Conservation (phyloP, 257 asterid species). For the Penstemon davidsonii region DNA sequence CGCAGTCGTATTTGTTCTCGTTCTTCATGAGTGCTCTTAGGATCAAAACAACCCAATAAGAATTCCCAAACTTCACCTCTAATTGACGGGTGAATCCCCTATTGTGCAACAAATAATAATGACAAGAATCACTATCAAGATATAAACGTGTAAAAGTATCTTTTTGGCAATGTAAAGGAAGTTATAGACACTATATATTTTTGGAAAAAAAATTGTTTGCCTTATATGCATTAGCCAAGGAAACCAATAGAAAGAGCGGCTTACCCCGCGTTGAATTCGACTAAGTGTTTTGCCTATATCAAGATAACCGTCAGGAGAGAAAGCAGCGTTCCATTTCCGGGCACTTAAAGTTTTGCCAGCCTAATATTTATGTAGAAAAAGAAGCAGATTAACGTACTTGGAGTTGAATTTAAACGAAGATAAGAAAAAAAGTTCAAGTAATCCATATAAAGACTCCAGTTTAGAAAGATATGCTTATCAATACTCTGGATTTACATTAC, state of each 20-base stretch:
- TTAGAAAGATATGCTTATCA: neutral
- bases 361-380: conserved; percentile 42
- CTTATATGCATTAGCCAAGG: conserved; percentile 1
- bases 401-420: conserved; percentile 7
- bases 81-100: conserved; percentile 97
- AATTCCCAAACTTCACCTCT: conserved; percentile 99
- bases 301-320: conserved; percentile 77
- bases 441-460: conserved; percentile 1
- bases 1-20: conserved; percentile 67
- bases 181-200: conserved; percentile 9
- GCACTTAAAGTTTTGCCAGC: conserved; percentile 87
- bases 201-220: neutral
- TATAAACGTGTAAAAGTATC: conserved; percentile 6
- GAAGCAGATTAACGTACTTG: conserved; percentile 7
- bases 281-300: conserved; percentile 74
- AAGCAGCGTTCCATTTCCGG: conserved; percentile 88
- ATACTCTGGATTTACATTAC: neutral
- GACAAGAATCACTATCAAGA: conserved; percentile 23
- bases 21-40: conserved; percentile 82
- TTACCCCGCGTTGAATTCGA: conserved; percentile 85
- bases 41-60: conserved; percentile 87
- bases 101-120: conserved; percentile 28
- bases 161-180: neutral
- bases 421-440: conserved; percentile 11
- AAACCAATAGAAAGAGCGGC: conserved; percentile 28